Base-by-base conservation (phyloP, 2,329 filamentous ascomycete species). In the Biscogniauxia marginata region DNA sequence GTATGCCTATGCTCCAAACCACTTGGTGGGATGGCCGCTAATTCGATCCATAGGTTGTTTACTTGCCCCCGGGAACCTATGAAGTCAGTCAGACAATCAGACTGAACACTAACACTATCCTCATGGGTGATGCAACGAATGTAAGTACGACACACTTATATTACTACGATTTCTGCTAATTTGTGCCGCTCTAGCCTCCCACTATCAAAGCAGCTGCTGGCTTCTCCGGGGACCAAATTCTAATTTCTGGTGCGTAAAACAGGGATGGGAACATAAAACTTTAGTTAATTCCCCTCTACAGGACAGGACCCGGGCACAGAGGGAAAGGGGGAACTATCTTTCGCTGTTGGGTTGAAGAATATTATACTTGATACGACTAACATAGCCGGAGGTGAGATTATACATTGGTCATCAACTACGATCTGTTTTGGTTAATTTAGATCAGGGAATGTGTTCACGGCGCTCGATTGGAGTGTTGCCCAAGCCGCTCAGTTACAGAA, bases 121-220 rank as follows among this genome's bases (percentile, higher is more conserved):
- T 79, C 46, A 77, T 78, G 72, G 76, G 76, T n/a, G 76, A 78
- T 57, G 71, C 75, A 1, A 76, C 72, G 3, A 68, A 77, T 52
- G 72, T 73, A 21, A 65, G 70, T 61, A 25, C 6, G 8, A 46
- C 3, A 20, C 7, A 6, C 19, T 3, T 13, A n/a, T 20, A 9
- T 21, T 46, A 13, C n/a, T 34, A 3, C 3, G 8, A 21, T 13
- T 25, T n/a, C 23, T 24, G 18, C 9, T 46, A 16, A 21, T 18
- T 2, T 7, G 6, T 30, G 9, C 18, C 19, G 22, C 18, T 39
- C 18, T 59, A 74, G 73, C 76, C 75, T 20, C 76, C 76, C 3
- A 67, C 72, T 9, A 68, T 78, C 56, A 77, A 75, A 63, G 74
- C 75, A 11, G 70, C 73, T 16, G 56, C 70, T 8, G 67, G 66